These are phyloP conservation scores for Candida railenensis DNA, from an alignment of 805 yeast species.

Conservation along the genomic window DNA sequence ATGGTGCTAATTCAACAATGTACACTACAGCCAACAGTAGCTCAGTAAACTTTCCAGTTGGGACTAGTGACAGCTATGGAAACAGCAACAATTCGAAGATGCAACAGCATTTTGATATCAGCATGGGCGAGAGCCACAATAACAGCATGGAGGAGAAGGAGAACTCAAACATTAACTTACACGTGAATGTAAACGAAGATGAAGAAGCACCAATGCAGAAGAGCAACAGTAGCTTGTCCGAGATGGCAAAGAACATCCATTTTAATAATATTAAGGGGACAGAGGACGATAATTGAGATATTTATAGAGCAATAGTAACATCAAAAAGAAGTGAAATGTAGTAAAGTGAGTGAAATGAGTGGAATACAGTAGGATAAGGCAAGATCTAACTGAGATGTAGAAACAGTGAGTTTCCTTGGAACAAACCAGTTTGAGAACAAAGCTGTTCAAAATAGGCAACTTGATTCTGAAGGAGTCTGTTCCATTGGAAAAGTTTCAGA, in stretches of 20 bases:
- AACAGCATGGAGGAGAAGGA: neutral
- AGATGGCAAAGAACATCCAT: conserved; percentile 5
- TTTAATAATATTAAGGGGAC: neutral
- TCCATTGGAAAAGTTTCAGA: too few species aligned
- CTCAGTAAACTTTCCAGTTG: neutral
- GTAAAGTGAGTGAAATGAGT: too few species aligned
- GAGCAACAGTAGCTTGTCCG: conserved; percentile 1
- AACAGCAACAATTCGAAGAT: neutral
- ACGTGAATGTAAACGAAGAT: neutral
- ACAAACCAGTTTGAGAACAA: too few species aligned
- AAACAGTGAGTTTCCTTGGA: too few species aligned
- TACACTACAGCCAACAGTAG: neutral
- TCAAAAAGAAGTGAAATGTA: too few species aligned
- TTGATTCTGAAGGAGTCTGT: too few species aligned
- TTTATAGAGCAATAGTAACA: neutral
- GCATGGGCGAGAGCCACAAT: neutral
- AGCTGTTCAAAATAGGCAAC: too few species aligned
- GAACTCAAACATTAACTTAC: neutral
- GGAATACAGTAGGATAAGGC: too few species aligned
- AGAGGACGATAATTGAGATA: neutral
- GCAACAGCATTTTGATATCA: neutral
- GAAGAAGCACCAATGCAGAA: neutral
- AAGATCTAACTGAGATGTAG: too few species aligned
- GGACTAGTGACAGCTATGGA: neutral
- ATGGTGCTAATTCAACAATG: neutral